Percentiles rank a stretch among this genome's conserved stretches.
Conservation (phyloP, 306 rosid species). For the Pyrus pyrifolia region DNA sequence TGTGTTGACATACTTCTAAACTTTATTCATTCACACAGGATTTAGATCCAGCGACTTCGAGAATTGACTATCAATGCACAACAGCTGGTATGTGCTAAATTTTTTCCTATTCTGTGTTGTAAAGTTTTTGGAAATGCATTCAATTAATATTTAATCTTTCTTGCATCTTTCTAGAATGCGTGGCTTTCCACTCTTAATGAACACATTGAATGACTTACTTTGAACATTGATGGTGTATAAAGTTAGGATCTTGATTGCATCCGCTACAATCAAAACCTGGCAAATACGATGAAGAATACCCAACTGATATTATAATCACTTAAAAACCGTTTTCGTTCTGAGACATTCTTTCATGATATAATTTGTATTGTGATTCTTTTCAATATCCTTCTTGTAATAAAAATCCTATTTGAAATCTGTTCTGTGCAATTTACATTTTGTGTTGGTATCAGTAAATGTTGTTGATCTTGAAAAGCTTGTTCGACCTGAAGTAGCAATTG, state of each 20-base stretch:
- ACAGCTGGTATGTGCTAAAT: slow-evolving; percentile 71
- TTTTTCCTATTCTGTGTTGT: slow-evolving; percentile 15
- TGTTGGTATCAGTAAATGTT: not conserved
- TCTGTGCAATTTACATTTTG: not conserved
- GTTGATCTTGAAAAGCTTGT: not conserved
- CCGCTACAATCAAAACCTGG: not conserved
- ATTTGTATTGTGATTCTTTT: not conserved
- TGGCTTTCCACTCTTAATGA: not conserved
- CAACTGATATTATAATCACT: not conserved
- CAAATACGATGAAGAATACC: not conserved
- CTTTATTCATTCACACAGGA: slow-evolving; percentile 35
- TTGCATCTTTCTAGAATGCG: not conserved
- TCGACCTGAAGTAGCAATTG: not conserved
- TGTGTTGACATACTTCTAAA: slow-evolving; percentile 5
- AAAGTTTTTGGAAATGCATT: not conserved
- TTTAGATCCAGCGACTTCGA: slow-evolving; percentile 73
- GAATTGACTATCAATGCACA: slow-evolving; percentile 68
- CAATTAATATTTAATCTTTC: not conserved
- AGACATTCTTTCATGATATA: not conserved
- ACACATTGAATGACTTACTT: not conserved
- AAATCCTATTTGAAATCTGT: not conserved
- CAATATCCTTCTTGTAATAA: not conserved
- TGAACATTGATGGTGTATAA: not conserved
- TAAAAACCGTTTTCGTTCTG: not conserved
- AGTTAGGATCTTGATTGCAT: not conserved